phyloP scores from a whole-genome alignment of 2,329 filamentous ascomycete species.

The Neofusicoccum laricinum region DNA sequence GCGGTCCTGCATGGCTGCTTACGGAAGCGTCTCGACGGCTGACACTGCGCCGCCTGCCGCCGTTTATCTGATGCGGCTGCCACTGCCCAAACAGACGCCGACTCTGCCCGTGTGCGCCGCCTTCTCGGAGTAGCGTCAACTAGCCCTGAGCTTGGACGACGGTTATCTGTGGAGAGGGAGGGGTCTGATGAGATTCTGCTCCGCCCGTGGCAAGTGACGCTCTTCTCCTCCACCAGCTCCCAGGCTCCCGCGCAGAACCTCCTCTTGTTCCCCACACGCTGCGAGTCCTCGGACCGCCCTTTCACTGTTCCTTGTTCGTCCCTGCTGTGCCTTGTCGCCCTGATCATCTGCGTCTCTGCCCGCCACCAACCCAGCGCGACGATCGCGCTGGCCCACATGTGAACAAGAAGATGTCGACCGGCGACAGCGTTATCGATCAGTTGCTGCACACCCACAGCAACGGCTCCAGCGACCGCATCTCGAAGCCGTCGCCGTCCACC shows the following conservation, averaged over 20 bases:
- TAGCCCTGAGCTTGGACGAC: neutral
- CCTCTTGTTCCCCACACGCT: too few relatives aligned
- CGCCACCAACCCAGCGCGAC: neutral
- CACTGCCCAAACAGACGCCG: neutral
- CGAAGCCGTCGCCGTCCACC: slow-evolving; percentile 4
- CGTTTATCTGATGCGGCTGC: slow-evolving; percentile 4
- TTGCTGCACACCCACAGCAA: slow-evolving; percentile 15
- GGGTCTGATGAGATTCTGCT: neutral
- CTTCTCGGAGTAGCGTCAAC: neutral
- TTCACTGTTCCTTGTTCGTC: neutral
- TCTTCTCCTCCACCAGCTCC: neutral
- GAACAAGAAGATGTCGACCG: slow-evolving; percentile 6
- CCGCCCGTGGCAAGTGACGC: neutral
- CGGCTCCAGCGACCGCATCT: slow-evolving; percentile 5
- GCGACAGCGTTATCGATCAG: neutral
- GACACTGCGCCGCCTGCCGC: slow-evolving; percentile 1
- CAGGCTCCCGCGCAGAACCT: neutral
- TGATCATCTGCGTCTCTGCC: neutral
- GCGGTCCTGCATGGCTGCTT: slow-evolving; percentile 10
- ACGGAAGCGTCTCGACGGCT: slow-evolving; percentile 5
- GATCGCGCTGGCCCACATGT: neutral
- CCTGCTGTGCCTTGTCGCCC: neutral
- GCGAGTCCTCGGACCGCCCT: too few relatives aligned
- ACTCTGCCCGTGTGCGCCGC: neutral
- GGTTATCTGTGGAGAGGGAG: slow-evolving; percentile 8